phyloP scores from a whole-genome alignment of 495 filamentous ascomycete species.

The Penicillium daleae region DNA sequence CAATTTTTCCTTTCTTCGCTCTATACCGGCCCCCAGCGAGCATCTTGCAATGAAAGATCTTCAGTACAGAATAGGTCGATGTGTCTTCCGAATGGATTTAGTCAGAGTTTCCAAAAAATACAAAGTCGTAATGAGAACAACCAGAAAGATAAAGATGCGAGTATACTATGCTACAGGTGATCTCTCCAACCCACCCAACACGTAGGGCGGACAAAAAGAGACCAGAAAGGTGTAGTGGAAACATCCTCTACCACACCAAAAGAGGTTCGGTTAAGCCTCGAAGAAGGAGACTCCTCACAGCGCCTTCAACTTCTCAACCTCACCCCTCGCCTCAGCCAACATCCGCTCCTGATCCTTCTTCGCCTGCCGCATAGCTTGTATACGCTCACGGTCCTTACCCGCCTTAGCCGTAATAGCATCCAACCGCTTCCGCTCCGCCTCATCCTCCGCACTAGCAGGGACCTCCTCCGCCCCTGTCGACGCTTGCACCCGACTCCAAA shows the following conservation, averaged over 20 bases:
- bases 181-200: slow-evolving; percentile 14
- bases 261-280: too few species aligned
- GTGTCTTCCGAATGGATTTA: slow-evolving; percentile 11
- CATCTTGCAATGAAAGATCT: not conserved
- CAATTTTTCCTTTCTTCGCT: slow-evolving; percentile 2
- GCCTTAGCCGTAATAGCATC: slow-evolving; percentile 57
- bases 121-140: slow-evolving; percentile 24
- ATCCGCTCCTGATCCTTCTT: slow-evolving; percentile 65
- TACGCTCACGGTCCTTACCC: slow-evolving; percentile 56
- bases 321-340: slow-evolving; percentile 61
- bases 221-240: not conserved
- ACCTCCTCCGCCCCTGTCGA: slow-evolving; percentile 70
- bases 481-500: slow-evolving; percentile 68
- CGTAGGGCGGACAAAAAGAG: slow-evolving; percentile 14
- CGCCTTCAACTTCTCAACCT: slow-evolving; percentile 46
- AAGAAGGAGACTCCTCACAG: slow-evolving; percentile 32
- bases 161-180: slow-evolving; percentile 50
- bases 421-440: slow-evolving; percentile 59
- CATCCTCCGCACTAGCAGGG: slow-evolving; percentile 61
- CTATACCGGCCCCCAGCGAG: slow-evolving; percentile 15
- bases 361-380: slow-evolving; percentile 58
- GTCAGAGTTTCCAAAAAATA: slow-evolving; percentile 31
- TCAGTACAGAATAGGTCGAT: not conserved
- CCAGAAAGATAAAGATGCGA: slow-evolving; percentile 37
- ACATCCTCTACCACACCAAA: not conserved